These are phyloP conservation scores for Colletotrichum musicola DNA, from an alignment of 2,329 filamentous ascomycete genomes.

Conservation along the genomic window DNA sequence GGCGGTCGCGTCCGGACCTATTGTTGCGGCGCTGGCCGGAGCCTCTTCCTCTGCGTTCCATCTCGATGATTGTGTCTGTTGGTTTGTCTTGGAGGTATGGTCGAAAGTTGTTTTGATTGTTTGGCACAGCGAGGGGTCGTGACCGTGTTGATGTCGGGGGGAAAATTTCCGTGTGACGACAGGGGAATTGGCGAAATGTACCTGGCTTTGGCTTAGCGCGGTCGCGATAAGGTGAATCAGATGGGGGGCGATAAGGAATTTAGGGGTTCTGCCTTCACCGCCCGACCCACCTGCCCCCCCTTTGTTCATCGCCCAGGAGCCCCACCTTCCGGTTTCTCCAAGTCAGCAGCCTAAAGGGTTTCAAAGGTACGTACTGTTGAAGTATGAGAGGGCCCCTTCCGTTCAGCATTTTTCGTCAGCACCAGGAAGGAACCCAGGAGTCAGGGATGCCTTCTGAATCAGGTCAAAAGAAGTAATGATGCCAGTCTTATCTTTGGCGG, in stretches of 20 bases:
- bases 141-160: constrained; percentile 27
- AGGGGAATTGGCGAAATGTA: constrained; percentile 29
- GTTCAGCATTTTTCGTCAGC: too few species aligned
- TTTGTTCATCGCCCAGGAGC: background rate
- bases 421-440: too few species aligned
- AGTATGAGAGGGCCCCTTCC: too few species aligned
- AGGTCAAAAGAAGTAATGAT: too few species aligned
- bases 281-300: constrained; percentile 13
- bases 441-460: too few species aligned
- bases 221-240: constrained; percentile 9
- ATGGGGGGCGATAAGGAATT: constrained; percentile 20
- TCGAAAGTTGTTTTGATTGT: background rate
- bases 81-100: background rate
- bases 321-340: background rate
- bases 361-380: too few species aligned
- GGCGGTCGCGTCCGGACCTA: constrained; percentile 18
- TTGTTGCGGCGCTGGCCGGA: constrained; percentile 13
- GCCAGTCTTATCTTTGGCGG: too few species aligned
- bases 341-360: too few species aligned
- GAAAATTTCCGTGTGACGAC: constrained; percentile 28
- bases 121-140: constrained; percentile 11
- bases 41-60: constrained; percentile 36
- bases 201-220: constrained; percentile 11
- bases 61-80: background rate
- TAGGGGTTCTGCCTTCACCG: constrained; percentile 24